These are phyloP conservation scores for Melanopsichium pennsylvanicum DNA, from an alignment of 1,284 basidiomycete species.

Conservation along the genomic window DNA sequence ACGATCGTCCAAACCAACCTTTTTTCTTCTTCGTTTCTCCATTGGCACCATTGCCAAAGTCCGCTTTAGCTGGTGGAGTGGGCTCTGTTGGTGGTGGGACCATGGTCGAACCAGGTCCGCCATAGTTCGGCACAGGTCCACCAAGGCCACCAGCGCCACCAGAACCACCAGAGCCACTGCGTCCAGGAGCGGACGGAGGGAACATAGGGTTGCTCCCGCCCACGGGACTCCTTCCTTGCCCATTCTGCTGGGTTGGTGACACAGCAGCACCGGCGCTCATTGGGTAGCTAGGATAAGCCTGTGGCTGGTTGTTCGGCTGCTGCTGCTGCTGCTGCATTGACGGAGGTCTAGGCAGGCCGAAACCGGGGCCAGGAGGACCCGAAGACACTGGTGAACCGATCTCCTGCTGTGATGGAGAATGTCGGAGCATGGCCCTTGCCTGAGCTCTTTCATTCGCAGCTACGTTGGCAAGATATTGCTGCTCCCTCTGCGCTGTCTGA, in stretches of 20 bases:
- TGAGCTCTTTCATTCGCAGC: conserved; percentile 48
- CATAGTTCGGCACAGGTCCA: not conserved
- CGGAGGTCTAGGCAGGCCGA: conserved; percentile 31
- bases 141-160: conserved; percentile 4
- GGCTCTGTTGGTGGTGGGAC: conserved; percentile 1
- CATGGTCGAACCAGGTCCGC: not conserved
- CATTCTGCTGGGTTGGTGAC: no score
- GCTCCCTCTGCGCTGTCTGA: conserved; percentile 56
- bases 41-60: conserved; percentile 15
- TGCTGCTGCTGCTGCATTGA: conserved; percentile 12
- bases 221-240: no score
- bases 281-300: conserved; percentile 45
- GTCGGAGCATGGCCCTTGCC: conserved; percentile 33
- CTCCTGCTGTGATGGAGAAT: conserved; percentile 32
- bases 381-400: conserved; percentile 16
- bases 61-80: conserved; percentile 12
- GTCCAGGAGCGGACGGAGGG: conserved; percentile 8
- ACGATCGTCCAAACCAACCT: conserved; percentile 44
- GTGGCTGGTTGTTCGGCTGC: conserved; percentile 8
- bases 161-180: conserved; percentile 12
- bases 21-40: conserved; percentile 49
- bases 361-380: conserved; percentile 4
- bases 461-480: conserved; percentile 53
- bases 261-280: conserved; percentile 21
- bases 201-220: conserved; percentile 27